These are phyloP conservation scores for Tardiomyces digboiensis DNA, from an alignment of 1,139 yeast genomes.

Conservation along the genomic window DNA sequence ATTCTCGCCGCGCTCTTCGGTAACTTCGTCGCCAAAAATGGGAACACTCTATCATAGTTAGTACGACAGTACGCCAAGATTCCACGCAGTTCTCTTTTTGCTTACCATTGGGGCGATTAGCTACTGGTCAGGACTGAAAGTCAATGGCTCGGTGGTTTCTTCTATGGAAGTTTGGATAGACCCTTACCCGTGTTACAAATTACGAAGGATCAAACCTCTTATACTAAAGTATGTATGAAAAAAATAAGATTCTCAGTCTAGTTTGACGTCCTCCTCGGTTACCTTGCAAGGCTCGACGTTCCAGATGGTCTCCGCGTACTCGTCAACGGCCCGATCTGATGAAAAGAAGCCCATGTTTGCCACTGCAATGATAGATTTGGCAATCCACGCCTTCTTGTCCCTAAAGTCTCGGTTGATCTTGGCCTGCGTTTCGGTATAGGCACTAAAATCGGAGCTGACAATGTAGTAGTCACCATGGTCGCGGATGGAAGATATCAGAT, in stretches of 20 bases:
- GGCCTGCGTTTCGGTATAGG: conserved; percentile 72
- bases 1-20: conserved; percentile 96
- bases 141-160: no score
- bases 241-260: not conserved
- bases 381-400: conserved; percentile 64
- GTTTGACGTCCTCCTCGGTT: conserved; percentile 2
- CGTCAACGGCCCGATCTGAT: conserved; percentile 85
- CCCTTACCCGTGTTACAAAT: no score
- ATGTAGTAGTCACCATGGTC: conserved; percentile 73
- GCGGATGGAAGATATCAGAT: conserved; percentile 56
- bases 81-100: not conserved
- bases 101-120: conserved; percentile 1
- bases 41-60: conserved; percentile 38
- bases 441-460: conserved; percentile 82
- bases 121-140: no score
- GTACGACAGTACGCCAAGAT: not conserved
- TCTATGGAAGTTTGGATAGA: no score
- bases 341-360: conserved; percentile 94
- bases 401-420: conserved; percentile 64
- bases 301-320: conserved; percentile 92
- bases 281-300: conserved; percentile 57
- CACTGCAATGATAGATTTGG: conserved; percentile 66
- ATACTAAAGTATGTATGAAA: no score
- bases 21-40: conserved; percentile 94
- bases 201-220: no score